Base-by-base conservation (phyloP, 306 rosid genomes). In the Cicer judaicum region DNA sequence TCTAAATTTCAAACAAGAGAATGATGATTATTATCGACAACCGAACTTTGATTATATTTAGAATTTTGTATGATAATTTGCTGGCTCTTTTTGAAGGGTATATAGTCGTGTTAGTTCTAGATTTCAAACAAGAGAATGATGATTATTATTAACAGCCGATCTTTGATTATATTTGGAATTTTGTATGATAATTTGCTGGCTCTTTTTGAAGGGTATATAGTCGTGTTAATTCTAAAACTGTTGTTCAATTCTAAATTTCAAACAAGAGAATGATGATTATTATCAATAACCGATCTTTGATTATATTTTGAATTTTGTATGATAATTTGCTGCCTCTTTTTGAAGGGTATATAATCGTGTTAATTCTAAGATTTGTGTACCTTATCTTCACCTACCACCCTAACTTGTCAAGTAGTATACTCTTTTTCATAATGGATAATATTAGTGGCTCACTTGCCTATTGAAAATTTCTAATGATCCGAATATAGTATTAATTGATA, bases 271-370 rank as follows among this genome's bases (percentile, higher is more conserved):
- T 64, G 42, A n/a, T 70, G 60, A 10, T 14, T 36, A 38, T 44
- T 62, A 19, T 63, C 74, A 12, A n/a, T 19, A 53, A 47, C 24
- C 44, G 24, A 53, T 24, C 74, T 67, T 43, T n/a, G 29, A 2
- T 42, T 66, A 2, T 70, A 66, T 60, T 65, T 70, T 19, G 50
- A 42, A 54, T 41, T 64, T 53, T 56, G 63, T 14, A 12, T 70
- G 11, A 44, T 21, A 44, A 29, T 59, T 68, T 4, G 11, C 16
- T 4, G 39, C 69, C 54, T 57, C 1, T 66, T 54, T 19, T 19
- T 75, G 42, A 29, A 21, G 63, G 29, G 12, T 24, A 49, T 41
- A 49, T 71, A 40, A 12, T 40, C 13, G n/a, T 72, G 53, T 40
- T 34, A 14, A 10, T 57, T 54, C 49, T n/a, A 64, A 49, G 52